A percentile compares a stretch with the other conserved stretches of the same genome.
Conservation (phyloP, 1,139 yeast species). For the Nakaseomyces glabratus region DNA sequence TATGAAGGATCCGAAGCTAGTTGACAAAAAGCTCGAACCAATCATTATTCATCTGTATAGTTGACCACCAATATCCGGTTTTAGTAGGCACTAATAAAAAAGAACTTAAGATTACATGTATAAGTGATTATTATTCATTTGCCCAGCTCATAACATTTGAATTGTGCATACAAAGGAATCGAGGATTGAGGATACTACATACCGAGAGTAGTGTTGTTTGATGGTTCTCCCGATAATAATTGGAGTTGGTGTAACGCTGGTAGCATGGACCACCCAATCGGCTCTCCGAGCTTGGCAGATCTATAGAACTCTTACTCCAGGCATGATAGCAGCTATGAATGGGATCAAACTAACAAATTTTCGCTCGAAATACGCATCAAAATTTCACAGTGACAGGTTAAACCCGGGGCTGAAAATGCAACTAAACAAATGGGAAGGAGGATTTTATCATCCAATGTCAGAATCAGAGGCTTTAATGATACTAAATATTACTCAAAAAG, state of each 20-base stretch:
- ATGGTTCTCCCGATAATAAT: conserved; percentile 28
- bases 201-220: too few relatives aligned
- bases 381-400: conserved; percentile 8
- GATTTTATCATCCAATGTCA: conserved; percentile 77
- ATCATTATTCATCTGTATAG: too few relatives aligned
- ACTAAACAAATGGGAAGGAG: conserved; percentile 40
- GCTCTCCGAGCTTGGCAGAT: conserved; percentile 27
- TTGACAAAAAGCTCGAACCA: too few relatives aligned
- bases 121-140: too few relatives aligned
- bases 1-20: too few relatives aligned
- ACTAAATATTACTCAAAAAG: conserved; percentile 33
- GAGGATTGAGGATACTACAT: not conserved
- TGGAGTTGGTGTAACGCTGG: conserved; percentile 24
- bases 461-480: conserved; percentile 85
- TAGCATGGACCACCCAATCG: conserved; percentile 23
- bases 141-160: too few relatives aligned
- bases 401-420: conserved; percentile 5
- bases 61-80: too few relatives aligned
- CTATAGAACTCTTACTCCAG: conserved; percentile 22
- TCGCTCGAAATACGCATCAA: conserved; percentile 2
- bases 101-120: too few relatives aligned
- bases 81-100: too few relatives aligned
- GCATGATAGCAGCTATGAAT: conserved; percentile 25
- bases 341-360: conserved; percentile 12
- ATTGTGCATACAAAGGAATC: conserved; percentile 5